Evolutionary conservation across 2,329 filamentous ascomycete species (phyloP).

Genomic region (Paecilomyces niveus): DNA sequence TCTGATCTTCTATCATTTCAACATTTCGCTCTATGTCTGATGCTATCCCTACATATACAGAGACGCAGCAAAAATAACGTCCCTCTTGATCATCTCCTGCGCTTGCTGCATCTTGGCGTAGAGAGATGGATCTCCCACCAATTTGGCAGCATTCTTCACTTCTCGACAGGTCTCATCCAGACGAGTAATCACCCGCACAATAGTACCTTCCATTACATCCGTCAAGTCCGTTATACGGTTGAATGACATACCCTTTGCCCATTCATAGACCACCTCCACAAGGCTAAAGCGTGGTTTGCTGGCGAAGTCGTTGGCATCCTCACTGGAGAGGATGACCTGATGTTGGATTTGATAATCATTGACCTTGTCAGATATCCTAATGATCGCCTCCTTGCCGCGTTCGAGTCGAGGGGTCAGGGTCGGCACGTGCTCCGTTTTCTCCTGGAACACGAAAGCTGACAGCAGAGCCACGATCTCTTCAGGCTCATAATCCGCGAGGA

Average conservation of each 20-base stretch:
- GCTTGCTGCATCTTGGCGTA: constrained; percentile 96
- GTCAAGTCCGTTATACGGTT: constrained; percentile 95
- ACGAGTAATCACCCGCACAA: constrained; percentile 87
- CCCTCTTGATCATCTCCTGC: constrained; percentile 95
- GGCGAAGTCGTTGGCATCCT: constrained; percentile 89
- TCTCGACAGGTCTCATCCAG: constrained; percentile 95
- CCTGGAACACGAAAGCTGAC: constrained; percentile 94
- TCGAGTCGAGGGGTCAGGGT: constrained; percentile 76
- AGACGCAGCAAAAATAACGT: constrained; percentile 84
- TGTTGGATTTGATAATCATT: constrained; percentile 82
- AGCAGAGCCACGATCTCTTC: constrained; percentile 93
- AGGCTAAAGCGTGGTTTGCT: constrained; percentile 82
- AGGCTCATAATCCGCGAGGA: constrained; percentile 88
- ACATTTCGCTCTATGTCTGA: background rate
- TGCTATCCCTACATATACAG: constrained; percentile 63
- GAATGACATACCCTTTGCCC: constrained; percentile 96
- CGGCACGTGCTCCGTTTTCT: constrained; percentile 80
- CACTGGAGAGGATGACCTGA: constrained; percentile 83
- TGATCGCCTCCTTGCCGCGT: constrained; percentile 74
- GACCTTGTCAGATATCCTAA: constrained; percentile 85
- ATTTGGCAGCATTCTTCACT: constrained; percentile 91
- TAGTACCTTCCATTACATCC: constrained; percentile 93
- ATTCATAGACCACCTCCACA: constrained; percentile 97
- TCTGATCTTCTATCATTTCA: constrained; percentile 3
- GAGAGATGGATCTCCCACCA: constrained; percentile 87